These are phyloP conservation scores for Exophiala sp. DNA, from an alignment of 2,329 filamentous ascomycete species.

Conservation along the genomic window DNA sequence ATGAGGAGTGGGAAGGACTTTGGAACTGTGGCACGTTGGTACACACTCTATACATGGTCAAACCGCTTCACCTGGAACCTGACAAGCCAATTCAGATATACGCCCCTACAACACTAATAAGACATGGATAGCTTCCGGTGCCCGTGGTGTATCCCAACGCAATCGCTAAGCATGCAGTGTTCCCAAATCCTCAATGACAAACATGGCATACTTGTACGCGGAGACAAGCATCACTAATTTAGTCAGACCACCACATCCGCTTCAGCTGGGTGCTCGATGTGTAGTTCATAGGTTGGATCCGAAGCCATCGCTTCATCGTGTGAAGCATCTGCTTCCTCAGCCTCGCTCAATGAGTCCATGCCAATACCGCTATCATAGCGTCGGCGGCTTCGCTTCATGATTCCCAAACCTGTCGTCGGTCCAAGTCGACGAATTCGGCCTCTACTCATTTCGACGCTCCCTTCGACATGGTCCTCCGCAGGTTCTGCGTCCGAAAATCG, in stretches of 20 bases:
- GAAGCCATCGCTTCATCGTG: constrained; percentile 23
- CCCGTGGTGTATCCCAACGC: no score
- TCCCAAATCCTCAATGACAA: no score
- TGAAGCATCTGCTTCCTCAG: constrained; percentile 30
- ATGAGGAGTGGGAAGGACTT: no score
- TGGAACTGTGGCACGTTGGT: no score
- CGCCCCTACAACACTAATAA: no score
- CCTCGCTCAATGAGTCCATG: constrained; percentile 31
- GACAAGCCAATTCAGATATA: no score
- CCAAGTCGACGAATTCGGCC: constrained; percentile 19
- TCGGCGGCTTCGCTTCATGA: constrained; percentile 17
- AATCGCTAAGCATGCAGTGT: no score
- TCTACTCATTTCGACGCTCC: constrained; percentile 23
- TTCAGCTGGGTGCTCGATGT: constrained; percentile 14
- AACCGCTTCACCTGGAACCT: no score
- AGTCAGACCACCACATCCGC: constrained; percentile 2
- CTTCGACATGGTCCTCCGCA: constrained; percentile 18
- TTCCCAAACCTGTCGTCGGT: constrained; percentile 5
- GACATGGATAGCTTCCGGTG: no score
- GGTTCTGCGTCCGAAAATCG: constrained; percentile 33
- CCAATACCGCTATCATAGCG: constrained; percentile 39
- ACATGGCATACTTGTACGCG: no score
- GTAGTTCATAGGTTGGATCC: constrained; percentile 23
- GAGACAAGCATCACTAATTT: no score
- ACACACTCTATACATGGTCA: no score